phyloP scores from a whole-genome alignment of 2,329 filamentous ascomycete genomes.

The Cordyceps cateniannulata region DNA sequence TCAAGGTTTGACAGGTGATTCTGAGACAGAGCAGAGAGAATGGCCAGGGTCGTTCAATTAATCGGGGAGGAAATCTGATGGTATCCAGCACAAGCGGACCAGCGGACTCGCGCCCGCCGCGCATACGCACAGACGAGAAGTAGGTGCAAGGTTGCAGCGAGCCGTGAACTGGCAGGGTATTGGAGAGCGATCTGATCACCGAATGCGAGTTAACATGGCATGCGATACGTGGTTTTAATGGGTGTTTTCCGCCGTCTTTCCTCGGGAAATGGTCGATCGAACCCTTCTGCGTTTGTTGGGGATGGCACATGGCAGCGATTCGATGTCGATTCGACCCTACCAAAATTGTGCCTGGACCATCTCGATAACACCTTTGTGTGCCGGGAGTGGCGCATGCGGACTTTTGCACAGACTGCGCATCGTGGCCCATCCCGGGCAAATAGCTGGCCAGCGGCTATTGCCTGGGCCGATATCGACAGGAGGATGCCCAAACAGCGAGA shows the following conservation, averaged over 20 bases:
- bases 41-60: neutral
- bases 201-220: neutral
- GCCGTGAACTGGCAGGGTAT: neutral
- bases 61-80: conserved; percentile 3
- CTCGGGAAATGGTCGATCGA: neutral
- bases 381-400: neutral
- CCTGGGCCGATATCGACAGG: neutral
- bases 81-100: neutral
- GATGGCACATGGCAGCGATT: neutral
- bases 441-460: neutral
- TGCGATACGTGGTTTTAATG: neutral
- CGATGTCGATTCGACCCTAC: neutral
- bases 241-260: neutral
- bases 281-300: neutral
- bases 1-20: neutral
- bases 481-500: neutral
- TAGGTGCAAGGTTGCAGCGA: neutral
- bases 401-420: neutral
- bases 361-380: neutral
- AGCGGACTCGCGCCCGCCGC: neutral
- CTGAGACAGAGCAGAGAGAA: neutral
- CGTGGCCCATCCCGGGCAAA: neutral
- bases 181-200: neutral
- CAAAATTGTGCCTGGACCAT: neutral
- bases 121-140: neutral